Percentiles rank a stretch among this genome's conserved stretches.
phyloP scores from a whole-genome alignment of 2,329 filamentous ascomycete genomes.

The Paraphaeosphaeria sporulosa region DNA sequence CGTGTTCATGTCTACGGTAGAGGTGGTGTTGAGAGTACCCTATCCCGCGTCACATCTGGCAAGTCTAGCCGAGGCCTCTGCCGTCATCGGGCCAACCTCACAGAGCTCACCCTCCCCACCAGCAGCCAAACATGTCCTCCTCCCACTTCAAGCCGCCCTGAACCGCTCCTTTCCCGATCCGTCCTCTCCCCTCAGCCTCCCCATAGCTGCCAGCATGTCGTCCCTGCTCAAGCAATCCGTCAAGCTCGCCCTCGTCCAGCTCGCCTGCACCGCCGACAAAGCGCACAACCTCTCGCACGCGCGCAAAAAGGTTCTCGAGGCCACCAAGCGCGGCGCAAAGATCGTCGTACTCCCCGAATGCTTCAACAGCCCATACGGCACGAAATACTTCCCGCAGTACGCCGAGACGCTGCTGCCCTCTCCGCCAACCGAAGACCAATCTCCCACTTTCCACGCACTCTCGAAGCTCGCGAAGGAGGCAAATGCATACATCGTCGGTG shows the following conservation, averaged over 20 bases:
- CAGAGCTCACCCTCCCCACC: slow-evolving; percentile 5
- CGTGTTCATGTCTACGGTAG: background rate
- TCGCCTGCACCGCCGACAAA: slow-evolving; percentile 71
- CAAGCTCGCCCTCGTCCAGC: slow-evolving; percentile 58
- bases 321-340: slow-evolving; percentile 76
- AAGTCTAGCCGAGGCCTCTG: slow-evolving; percentile 4
- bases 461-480: slow-evolving; percentile 80
- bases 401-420: slow-evolving; percentile 86
- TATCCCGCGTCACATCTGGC: background rate
- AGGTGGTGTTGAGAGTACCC: no score
- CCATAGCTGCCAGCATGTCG: slow-evolving; percentile 26
- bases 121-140: slow-evolving; percentile 12
- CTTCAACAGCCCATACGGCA: slow-evolving; percentile 98
- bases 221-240: slow-evolving; percentile 47
- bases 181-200: background rate
- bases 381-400: slow-evolving; percentile 87
- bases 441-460: slow-evolving; percentile 86
- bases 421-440: slow-evolving; percentile 72
- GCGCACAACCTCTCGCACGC: slow-evolving; percentile 81
- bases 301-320: slow-evolving; percentile 81
- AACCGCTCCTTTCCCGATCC: background rate
- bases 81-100: slow-evolving; percentile 5
- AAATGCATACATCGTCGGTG: slow-evolving; percentile 82
- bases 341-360: slow-evolving; percentile 95
- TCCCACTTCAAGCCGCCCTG: slow-evolving; percentile 13